Conservation (phyloP, 306 rosid genomes). For the Quercus robur region DNA sequence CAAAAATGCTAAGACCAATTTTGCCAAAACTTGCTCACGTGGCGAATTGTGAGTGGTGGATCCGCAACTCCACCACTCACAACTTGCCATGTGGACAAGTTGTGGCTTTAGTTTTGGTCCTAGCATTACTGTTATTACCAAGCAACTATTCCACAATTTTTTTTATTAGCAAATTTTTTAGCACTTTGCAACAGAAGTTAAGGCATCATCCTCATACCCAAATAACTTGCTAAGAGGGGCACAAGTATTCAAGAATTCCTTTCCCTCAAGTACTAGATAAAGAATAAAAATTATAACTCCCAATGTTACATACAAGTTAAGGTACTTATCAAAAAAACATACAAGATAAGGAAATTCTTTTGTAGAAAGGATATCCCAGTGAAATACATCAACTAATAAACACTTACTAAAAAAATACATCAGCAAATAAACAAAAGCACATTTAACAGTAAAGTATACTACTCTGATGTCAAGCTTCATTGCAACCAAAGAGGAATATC, state of each 20-base stretch:
- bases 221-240: background rate
- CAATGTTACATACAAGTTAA: background rate
- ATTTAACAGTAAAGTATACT: background rate
- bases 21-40: too few relatives aligned
- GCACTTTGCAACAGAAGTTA: background rate
- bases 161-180: background rate
- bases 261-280: background rate
- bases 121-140: background rate
- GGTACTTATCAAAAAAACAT: background rate
- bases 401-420: background rate
- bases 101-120: too few relatives aligned
- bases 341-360: background rate
- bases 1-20: too few relatives aligned
- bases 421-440: background rate
- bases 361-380: background rate
- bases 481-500: conserved; percentile 5
- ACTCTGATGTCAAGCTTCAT: background rate
- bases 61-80: too few relatives aligned
- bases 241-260: background rate
- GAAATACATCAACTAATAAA: background rate
- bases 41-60: too few relatives aligned
- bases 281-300: background rate
- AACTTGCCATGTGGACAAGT: too few relatives aligned
- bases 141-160: background rate
- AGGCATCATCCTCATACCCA: background rate